Base-by-base conservation (phyloP, 768 basidiomycete genomes). In the Naganishia onofrii region DNA sequence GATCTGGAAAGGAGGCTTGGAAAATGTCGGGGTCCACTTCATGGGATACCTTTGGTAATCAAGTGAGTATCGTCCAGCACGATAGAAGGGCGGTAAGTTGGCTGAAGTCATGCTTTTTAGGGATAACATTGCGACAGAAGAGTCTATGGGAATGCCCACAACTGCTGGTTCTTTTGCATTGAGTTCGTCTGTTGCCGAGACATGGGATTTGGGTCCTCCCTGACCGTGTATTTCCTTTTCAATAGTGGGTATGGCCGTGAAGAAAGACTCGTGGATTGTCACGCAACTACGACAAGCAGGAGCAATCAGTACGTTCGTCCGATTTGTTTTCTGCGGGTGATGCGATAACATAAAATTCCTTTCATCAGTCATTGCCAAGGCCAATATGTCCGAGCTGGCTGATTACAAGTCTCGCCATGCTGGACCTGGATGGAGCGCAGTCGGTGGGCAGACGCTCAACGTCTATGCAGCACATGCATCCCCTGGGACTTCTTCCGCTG, bases 101-200 rank as follows among this genome's bases (percentile, higher is more conserved):
- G 26, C 26, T 63, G 23, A 38, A 9, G 26, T 48, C 44, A 8
- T n/a, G 46, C 19, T 32, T 10, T 19, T 34, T 29, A 69, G 68
- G 48, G 77, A 79, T 53, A 77, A 75, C 66, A 73, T 79, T 36
- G 77, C 71, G 5, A 78, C 78, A 0, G 77, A 76, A 55, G 52
- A 67, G 6, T 54, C 55, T 32, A 57, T 78, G 3, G 77, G 77
- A 10, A 74, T 79, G 77, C 70, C 72, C 29, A 79, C 78, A 3
- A 76, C 76, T 5, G 76, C 77, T 2, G 78, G 74, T 1, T 72
- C 73, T 19, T 55, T 68, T 3, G 68, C 73, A 19, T 72, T 70
- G 21, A 63, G 58, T 70, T 4, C 13, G 48, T 54, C 1, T 36
- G 7, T 1, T 46, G 44, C 55, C 67, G 8, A 71, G 57, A 7